Evolutionary conservation across 768 basidiomycete species (phyloP).

Genomic region (Russula earlei): DNA sequence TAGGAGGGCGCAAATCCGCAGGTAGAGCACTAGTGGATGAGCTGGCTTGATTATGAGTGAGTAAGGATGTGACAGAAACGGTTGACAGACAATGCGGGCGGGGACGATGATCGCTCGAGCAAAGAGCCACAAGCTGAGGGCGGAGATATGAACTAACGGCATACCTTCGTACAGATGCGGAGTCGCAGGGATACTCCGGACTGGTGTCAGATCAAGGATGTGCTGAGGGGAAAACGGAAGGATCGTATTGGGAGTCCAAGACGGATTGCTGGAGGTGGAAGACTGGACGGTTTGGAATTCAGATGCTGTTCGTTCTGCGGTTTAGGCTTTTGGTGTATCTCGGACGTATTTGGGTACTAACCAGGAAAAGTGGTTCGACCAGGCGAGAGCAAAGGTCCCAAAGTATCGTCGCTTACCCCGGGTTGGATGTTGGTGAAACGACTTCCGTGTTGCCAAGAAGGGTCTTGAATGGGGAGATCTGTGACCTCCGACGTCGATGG

Average conservation of each 20-base stretch:
- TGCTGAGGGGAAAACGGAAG: background rate
- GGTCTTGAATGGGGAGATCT: background rate
- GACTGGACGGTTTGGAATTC: too few species aligned
- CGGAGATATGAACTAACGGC: background rate
- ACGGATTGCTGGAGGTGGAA: background rate
- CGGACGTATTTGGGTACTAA: background rate
- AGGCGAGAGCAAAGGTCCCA: background rate
- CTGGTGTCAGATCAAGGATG: background rate
- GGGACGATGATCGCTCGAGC: background rate
- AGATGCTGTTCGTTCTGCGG: background rate
- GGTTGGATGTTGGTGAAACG: background rate
- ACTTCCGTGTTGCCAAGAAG: background rate
- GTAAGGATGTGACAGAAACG: background rate
- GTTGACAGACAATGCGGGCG: too few species aligned
- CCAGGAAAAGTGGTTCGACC: background rate
- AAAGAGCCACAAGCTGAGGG: background rate
- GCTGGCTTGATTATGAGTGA: background rate
- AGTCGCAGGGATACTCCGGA: background rate
- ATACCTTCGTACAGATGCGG: background rate
- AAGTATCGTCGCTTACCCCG: background rate
- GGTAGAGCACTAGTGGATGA: too few species aligned
- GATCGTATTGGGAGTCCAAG: too few species aligned
- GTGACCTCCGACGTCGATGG: background rate
- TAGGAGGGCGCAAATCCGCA: too few species aligned
- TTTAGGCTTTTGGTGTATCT: background rate